Base-by-base conservation (phyloP, 345 rosid species). In the Laguncularia racemosa region DNA sequence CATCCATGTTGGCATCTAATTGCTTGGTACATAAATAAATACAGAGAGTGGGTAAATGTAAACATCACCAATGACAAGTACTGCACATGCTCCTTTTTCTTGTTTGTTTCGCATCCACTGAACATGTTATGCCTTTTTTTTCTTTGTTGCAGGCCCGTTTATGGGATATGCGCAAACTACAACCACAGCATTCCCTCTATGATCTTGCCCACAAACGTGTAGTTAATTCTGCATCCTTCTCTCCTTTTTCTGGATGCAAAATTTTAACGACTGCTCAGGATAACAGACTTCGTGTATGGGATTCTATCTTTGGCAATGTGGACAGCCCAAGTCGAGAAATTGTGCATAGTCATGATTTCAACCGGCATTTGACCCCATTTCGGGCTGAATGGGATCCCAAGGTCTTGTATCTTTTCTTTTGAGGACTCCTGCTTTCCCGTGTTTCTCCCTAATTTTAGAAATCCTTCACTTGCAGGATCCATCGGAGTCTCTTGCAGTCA, bases 371-470 rank as follows among this genome's bases (percentile, higher is more conserved):
- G 60, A 93, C 97, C 18, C 95, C 97, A 23, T 93, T 89, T 58
- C 83, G 88, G 63, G 99, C 91, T 74, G 99, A 92, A 70, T 93
- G 99, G 99, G 99, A 93, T 78, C 97, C 97, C 15, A 89, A 85
- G 97, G 99, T 89, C 48, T 60, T 72, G 40, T 23, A 56, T 55
- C 2, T 11, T 50, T 10, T 14, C 7, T 21, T 50, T 50, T 13
- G 8, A 13, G 21, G 14, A 16, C 28, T 40, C 40, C 9, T 33
- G 18, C 44, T 52, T 21, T n/a, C 7, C 14, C 40, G 33, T 33
- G 14, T 40, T 1, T 53, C 46, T 7, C 28, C 52, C 11, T 16
- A 50, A 14, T 33, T 15, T 63, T 23, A 14, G 52, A 12, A 50
- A 10, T 55, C 50, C 16, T 48, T 4, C 21, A 44, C 58, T 17